Conservation (phyloP, 2,329 filamentous ascomycete species). For the Venturia aucupariae region DNA sequence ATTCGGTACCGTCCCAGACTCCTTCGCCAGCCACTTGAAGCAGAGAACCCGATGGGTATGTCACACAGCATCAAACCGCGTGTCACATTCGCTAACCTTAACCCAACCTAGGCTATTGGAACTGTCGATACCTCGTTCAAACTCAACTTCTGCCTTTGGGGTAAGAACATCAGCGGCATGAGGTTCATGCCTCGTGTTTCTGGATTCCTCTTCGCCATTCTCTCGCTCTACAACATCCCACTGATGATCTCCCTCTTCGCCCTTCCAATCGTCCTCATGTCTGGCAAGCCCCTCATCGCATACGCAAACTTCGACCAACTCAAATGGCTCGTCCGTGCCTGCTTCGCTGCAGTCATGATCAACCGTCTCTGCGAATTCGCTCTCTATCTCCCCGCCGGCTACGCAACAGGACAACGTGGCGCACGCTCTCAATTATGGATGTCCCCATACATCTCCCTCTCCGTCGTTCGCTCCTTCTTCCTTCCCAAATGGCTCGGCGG, state of each 20-base stretch:
- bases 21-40: conserved; percentile 19
- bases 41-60: conserved; percentile 20
- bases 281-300: conserved; percentile 16
- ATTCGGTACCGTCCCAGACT: conserved; percentile 21
- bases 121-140: conserved; percentile 19
- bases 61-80: neutral
- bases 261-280: conserved; percentile 16
- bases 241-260: conserved; percentile 16
- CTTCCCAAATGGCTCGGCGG: conserved; percentile 19
- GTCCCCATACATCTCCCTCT: conserved; percentile 17
- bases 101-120: conserved; percentile 17
- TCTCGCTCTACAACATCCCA: conserved; percentile 15
- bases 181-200: conserved; percentile 16
- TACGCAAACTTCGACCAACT: conserved; percentile 16
- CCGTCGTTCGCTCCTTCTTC: conserved; percentile 17
- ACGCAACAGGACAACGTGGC: conserved; percentile 16
- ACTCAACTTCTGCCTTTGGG: conserved; percentile 19
- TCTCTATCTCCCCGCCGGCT: conserved; percentile 16
- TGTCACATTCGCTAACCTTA: neutral
- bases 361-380: conserved; percentile 16
- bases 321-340: conserved; percentile 16
- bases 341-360: conserved; percentile 15
- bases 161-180: conserved; percentile 17
- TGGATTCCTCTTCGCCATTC: conserved; percentile 16
- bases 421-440: conserved; percentile 17